These are phyloP conservation scores for Austropuccinia psidii DNA, from an alignment of 1,284 basidiomycete genomes.

Conservation along the genomic window DNA sequence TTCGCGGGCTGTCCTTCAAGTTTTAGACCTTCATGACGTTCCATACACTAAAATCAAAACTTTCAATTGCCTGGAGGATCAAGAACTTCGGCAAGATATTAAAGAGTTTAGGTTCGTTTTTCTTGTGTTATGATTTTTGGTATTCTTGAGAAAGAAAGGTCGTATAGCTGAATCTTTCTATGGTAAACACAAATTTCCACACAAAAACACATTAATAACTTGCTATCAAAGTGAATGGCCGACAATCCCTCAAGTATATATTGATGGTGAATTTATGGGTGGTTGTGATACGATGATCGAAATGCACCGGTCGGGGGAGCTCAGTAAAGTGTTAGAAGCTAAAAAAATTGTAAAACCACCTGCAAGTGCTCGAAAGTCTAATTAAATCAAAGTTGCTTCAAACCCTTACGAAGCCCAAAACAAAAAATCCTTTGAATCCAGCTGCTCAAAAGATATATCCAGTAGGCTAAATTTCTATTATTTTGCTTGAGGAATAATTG, in stretches of 20 bases:
- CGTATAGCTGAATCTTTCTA: too few species aligned
- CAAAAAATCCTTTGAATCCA: too few species aligned
- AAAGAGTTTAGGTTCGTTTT: slow-evolving; percentile 86
- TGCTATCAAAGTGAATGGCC: slow-evolving; percentile 99
- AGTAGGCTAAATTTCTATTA: too few species aligned
- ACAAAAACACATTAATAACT: too few species aligned
- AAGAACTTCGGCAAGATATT: slow-evolving; percentile 71
- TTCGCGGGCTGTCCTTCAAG: slow-evolving; percentile 83
- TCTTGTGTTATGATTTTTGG: slow-evolving; percentile 38
- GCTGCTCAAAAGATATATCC: too few species aligned
- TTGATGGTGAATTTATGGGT: slow-evolving; percentile 90
- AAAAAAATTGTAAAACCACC: slow-evolving; percentile 56
- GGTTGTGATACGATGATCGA: slow-evolving; percentile 90
- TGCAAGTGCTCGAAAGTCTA: background rate
- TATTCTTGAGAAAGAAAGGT: background rate
- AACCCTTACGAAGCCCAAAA: too few species aligned
- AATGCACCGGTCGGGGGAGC: slow-evolving; percentile 94
- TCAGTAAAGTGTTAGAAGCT: slow-evolving; percentile 72
- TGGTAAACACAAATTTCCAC: slow-evolving; percentile 24
- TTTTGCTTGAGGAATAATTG: too few species aligned
- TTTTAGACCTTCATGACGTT: slow-evolving; percentile 81
- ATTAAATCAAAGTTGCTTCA: too few species aligned
- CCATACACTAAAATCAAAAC: slow-evolving; percentile 69
- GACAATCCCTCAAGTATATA: slow-evolving; percentile 90
- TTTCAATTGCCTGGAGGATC: slow-evolving; percentile 82